Evolutionary conservation across 1,139 yeast genomes (phyloP), one percentile per base, ranked within the genome.

Genomic region (Protomyces lactucae-debilis): DNA sequence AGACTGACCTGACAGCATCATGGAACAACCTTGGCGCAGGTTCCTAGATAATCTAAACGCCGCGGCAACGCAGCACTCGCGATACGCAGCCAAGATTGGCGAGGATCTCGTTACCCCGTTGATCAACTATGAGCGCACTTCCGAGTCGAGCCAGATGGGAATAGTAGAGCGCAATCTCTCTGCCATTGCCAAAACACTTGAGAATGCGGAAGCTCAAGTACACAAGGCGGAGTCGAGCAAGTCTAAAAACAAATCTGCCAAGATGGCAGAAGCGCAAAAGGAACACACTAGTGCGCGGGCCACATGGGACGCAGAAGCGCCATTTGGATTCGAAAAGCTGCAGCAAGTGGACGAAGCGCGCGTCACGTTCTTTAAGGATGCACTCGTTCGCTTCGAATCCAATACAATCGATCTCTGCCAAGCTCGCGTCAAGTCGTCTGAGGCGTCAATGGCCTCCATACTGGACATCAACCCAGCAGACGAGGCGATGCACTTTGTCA

Each of bases 281-380:
- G 59, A 60, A 12, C 23, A 43, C 6, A 43, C 39, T 5, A 45
- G 32, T 14, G 68, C 73, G 23, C 71, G 70, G 28, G 72, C 72
- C 56, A 65, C 64, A 59, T 91, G 97, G 96, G 86, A 85, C 68
- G 79, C 82, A 66, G 85, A 86, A 73, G 93, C 95, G 0, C 95
- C 96, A 1, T 84, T 81, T 68, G 83, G 87, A 48, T 86, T 89
- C 72, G 88, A 86, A 70, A 84, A 84, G 70, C 85, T 91, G 74
- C 96, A 90, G 74, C 80, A 79, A 68, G 85, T 86, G 70, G 97
- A 92, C 73, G 81, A 79, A 66, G 78, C 79, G 67, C 85, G 96
- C 72, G 80, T 88, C 67, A 82, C 82, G 64, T 78, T 85, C 71
- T 75, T 90, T 64, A 87, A 89, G 72, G 88, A 88, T 69, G 79